Base-by-base conservation (phyloP, 164 flowering plant genomes). In the Vitis rupestris region DNA sequence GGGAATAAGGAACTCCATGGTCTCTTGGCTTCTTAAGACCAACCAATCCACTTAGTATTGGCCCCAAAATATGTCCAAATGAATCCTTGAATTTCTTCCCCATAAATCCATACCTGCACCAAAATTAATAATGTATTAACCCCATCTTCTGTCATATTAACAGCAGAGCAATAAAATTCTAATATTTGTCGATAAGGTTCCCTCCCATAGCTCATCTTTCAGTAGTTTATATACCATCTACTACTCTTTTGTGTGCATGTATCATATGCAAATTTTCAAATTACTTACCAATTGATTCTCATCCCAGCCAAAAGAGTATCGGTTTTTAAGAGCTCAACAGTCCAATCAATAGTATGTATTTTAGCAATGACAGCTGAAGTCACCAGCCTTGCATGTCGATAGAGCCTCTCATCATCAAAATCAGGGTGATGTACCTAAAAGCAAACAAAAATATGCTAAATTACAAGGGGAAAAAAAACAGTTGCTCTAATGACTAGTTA, bases 1-100 rank as follows among this genome's bases (percentile, higher is more conserved):
- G 66, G 1, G 95, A 84, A 72, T 86, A 90, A 1, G 90, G 90
- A 15, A 85, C 86, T 15, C 91, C 87, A 74, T 85, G 89, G 50
- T 85, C 75, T 63, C 55, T 60, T 10, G 87, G 86, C 63, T 59
- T 66, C 47, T 64, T 80, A 15, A 75, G 72, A 63, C 89, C 89
- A 50, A 85, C 89, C 65, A 85, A 61, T 6, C 89, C 89, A 55
- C 80, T 73, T 9, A 78, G 52, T 11, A 72, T 55, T 9, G 81
- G 74, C 50, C 83, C 84, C 11, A 59, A 54, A 1, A 76, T 58
- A 59, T 71, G 82, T 27, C 86, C 86, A 69, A 75, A 78, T 44
- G 50, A 2, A 59, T 85, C 86, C 78, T 83, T 81, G 37, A 85
- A 62, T 56, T 73, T 81, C 83, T 83, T 85, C 58, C 87, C 89